Evolutionary conservation across 768 basidiomycete species (phyloP), one percentile per base, ranked within the genome.

Genomic region (Amanita thiersii): DNA sequence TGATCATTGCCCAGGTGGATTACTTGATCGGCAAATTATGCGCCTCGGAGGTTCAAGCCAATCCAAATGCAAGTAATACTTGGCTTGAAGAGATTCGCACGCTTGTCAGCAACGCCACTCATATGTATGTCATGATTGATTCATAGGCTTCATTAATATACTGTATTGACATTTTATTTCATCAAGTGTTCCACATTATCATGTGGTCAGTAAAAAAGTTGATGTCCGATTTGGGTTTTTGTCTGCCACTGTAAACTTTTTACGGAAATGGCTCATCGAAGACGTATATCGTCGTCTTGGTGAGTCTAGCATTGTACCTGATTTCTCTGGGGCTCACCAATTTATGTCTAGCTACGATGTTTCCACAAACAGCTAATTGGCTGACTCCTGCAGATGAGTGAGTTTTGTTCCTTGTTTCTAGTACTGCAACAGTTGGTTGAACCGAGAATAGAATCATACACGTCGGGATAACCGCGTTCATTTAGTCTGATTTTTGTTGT

Each of bases 311-410:
- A 21, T 12, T 46, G 9, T 25, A 2, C 5, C n/a, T 30, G 2
- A 18, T 23, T 28, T 15, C 4, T 23, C 11, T 28, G 14, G 9
- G 3, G 7, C n/a, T 43, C 45, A 10, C 54, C 3, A 7, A 40
- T 25, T 3, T 26, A 38, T 12, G 12, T 38, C 2, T 28, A 74
- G 75, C 65, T 1, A 71, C 68, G 0, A 75, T 79, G 69, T 79
- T 80, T 61, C 79, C 78, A 0, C 76, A 78, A 46, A 77, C 75
- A 0, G 75, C 59, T 1, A 75, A 73, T 45, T 79, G 77, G 77
- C 46, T 70, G 4, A 70, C 69, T 1, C 64, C 68, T n/a, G 69
- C 69, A 1, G 77, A 80, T 44, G 73, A 78, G 73, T 76, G 53
- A 25, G 71, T 64, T 14, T 15, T 17, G 18, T 19, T 21, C 21